These are phyloP conservation scores for Pleurotus eryngii DNA, from an alignment of 768 basidiomycete species.

Conservation along the genomic window DNA sequence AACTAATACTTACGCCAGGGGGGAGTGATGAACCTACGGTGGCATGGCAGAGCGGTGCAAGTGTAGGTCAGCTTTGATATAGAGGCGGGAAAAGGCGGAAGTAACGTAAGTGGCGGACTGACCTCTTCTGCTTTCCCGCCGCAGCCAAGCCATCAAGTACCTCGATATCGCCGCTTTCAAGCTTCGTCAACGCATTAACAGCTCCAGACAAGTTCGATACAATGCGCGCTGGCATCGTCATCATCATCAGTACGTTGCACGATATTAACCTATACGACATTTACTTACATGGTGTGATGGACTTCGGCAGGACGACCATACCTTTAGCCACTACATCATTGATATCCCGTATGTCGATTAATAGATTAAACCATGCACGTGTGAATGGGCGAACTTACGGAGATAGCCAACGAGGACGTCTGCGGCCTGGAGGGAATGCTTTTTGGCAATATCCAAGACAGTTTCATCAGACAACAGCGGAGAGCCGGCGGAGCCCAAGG, in stretches of 20 bases:
- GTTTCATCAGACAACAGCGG: conserved; percentile 64
- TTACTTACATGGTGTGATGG: conserved; percentile 51
- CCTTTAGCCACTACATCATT: conserved; percentile 52
- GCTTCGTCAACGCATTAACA: conserved; percentile 39
- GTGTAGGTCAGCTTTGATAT: not conserved
- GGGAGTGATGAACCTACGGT: conserved; percentile 53
- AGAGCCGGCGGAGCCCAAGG: conserved; percentile 67
- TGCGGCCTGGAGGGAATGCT: conserved; percentile 48
- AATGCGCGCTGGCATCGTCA: conserved; percentile 44
- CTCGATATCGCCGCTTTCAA: conserved; percentile 50
- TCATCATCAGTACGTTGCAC: not conserved
- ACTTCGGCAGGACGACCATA: conserved; percentile 70
- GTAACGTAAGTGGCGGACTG: conserved; percentile 10
- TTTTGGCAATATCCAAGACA: conserved; percentile 55
- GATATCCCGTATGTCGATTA: conserved; percentile 5
- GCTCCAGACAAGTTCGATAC: conserved; percentile 54
- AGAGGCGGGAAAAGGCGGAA: not conserved
- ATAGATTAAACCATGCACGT: not conserved
- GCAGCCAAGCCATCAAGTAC: conserved; percentile 56
- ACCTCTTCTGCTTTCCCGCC: conserved; percentile 66
- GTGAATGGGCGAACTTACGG: conserved; percentile 32
- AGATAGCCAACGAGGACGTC: conserved; percentile 64
- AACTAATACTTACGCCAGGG: conserved; percentile 57
- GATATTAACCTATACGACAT: not conserved
- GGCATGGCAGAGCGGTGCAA: conserved; percentile 3